These are phyloP conservation scores for Ilex asprella DNA, from an alignment of 257 asterid genomes.

Conservation along the genomic window DNA sequence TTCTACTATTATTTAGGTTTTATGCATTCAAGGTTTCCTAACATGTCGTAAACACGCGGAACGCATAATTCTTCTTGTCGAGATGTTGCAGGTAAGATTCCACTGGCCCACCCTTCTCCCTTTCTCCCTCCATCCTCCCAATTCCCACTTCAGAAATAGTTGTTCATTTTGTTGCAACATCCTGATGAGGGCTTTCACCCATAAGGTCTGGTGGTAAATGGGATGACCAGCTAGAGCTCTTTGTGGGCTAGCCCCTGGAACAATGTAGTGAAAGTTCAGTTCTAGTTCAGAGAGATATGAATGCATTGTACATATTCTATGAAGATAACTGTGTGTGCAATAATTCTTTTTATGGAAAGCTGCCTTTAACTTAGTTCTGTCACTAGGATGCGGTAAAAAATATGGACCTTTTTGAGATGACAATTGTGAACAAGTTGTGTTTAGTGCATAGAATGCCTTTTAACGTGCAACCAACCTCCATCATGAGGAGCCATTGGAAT, in stretches of 20 bases:
- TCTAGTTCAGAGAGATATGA: background rate
- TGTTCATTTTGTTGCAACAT: background rate
- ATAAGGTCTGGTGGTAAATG: background rate
- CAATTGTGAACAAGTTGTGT: too few species aligned
- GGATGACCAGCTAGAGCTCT: background rate
- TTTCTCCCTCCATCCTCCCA: background rate
- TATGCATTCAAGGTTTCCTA: constrained; percentile 94
- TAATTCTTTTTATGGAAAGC: background rate
- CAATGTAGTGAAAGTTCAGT: background rate
- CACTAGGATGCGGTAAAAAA: too few species aligned
- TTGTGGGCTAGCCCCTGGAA: too few species aligned
- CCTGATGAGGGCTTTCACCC: background rate
- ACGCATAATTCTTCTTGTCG: constrained; percentile 92
- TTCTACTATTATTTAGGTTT: constrained; percentile 30
- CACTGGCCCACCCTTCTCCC: background rate
- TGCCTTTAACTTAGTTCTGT: too few species aligned
- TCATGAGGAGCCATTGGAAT: too few species aligned
- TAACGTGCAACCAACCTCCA: too few species aligned
- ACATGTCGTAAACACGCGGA: constrained; percentile 98
- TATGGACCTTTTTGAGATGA: too few species aligned
- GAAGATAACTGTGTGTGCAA: background rate
- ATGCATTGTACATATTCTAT: background rate
- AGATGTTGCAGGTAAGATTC: constrained; percentile 80
- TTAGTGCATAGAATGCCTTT: too few species aligned
- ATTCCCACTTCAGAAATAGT: background rate